Evolutionary conservation across 2,329 filamentous ascomycete species (phyloP).

Genomic region (Truncatella angustata): DNA sequence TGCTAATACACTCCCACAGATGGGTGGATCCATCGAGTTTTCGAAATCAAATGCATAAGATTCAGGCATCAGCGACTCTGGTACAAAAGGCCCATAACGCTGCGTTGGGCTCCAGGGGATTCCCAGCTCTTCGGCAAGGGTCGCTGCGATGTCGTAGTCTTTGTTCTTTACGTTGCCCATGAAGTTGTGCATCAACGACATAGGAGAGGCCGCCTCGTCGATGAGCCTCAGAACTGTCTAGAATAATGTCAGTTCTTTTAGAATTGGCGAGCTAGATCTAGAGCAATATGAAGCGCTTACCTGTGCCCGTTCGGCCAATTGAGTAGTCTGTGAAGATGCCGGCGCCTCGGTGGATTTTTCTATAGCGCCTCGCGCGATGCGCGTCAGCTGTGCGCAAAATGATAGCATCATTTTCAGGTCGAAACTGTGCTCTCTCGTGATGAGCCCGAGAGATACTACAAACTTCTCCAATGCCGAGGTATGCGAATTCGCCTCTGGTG

Average conservation of each 20-base stretch:
- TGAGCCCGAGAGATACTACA: neutral
- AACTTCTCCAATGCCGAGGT: neutral
- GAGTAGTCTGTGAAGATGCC: too few species aligned
- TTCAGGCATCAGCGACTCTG: constrained; percentile 1
- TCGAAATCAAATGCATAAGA: neutral
- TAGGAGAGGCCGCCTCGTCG: neutral
- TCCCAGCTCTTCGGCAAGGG: neutral
- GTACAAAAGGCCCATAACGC: neutral
- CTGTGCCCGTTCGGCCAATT: neutral
- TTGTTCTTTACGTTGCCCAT: constrained; percentile 6
- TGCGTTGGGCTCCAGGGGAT: neutral
- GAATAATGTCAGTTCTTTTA: too few species aligned
- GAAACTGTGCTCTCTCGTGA: neutral
- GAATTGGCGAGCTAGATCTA: too few species aligned
- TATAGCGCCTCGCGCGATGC: neutral
- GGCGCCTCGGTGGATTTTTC: too few species aligned
- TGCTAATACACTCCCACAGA: too few species aligned
- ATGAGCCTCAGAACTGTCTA: neutral
- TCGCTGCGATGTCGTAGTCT: neutral
- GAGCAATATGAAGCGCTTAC: neutral
- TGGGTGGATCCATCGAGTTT: neutral
- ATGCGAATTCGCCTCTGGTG: neutral
- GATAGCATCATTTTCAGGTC: neutral
- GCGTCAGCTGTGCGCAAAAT: neutral
- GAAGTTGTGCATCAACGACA: neutral